Percentiles rank a stretch among this genome's conserved stretches.
These are phyloP conservation scores for Penicillium samsonianum DNA, from an alignment of 495 filamentous ascomycete species.

Conservation along the genomic window DNA sequence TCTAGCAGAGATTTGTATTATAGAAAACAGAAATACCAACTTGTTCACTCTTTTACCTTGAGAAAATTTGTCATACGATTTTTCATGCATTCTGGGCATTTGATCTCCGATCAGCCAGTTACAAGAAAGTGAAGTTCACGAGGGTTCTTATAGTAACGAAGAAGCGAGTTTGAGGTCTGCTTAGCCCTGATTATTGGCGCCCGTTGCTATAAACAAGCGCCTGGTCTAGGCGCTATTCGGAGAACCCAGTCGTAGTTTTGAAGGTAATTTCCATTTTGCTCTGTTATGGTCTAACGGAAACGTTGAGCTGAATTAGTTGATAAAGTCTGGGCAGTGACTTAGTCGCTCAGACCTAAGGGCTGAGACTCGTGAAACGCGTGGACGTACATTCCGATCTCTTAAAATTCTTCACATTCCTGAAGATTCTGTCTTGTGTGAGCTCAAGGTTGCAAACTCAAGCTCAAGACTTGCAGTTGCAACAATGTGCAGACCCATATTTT, in stretches of 20 bases:
- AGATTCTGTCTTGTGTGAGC: background rate
- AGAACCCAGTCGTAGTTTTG: background rate
- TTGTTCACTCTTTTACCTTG: background rate
- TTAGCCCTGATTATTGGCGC: background rate
- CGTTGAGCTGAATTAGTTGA: background rate
- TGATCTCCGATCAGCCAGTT: background rate
- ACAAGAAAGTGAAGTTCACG: background rate
- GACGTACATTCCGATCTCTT: slow-evolving; percentile 2
- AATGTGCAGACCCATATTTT: background rate
- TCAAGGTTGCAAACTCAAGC: background rate
- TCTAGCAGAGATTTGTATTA: background rate
- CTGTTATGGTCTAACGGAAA: background rate
- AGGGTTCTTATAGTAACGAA: background rate
- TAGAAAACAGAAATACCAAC: background rate
- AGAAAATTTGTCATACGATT: background rate
- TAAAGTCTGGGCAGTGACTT: background rate
- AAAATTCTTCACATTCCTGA: slow-evolving; percentile 2
- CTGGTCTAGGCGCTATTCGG: background rate
- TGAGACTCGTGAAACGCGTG: background rate
- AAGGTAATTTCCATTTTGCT: background rate
- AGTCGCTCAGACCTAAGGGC: background rate
- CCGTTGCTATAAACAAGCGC: background rate
- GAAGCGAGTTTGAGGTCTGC: background rate
- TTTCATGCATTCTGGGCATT: background rate
- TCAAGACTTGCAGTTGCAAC: background rate